Evolutionary conservation across 768 basidiomycete species (phyloP), one percentile per base, ranked within the genome.

Genomic region (Lentinula raphanica): DNA sequence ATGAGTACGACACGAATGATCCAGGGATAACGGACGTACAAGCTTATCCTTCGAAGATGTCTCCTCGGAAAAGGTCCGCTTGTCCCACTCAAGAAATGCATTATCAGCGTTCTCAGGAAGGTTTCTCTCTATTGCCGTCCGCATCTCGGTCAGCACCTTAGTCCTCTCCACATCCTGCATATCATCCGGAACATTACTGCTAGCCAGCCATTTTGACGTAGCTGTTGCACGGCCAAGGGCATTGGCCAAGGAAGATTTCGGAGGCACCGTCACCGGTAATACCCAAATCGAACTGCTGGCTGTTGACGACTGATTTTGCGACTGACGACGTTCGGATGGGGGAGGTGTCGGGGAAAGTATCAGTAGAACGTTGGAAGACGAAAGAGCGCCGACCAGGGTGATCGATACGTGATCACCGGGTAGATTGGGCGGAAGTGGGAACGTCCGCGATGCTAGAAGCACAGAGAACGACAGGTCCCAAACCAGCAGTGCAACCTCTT

Each of bases 381-480:
- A 54, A 7, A 42, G 63, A 27, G 78, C 69, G 4, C 65, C 58
- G 6, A 71, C 62, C 9, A 79, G 69, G 7, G 63, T 59, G 12
- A 76, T 61, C 3, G 60, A 45, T 40, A 80, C 63, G 28, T 71
- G 64, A 2, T 68, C 66, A 49, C 67, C 58, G 0, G 72, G 63
- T 15, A 82, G 58, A 21, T 75, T 65, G 1, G 79, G 70, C 0
- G 87, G 84, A 13, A 83, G 66, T 1, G 84, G 67, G 40, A 87
- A 69, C 7, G 70, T 66, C 38, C 84, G 77, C 5, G 78, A 75
- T 2, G 84, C 73, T n/a, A 89, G 74, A 23, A 88, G 70, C 32
- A 87, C 81, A 17, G 82, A 81, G 61, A 85, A 89, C 59, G 83
- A 83, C 21, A 88, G 71, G 61, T 89, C 87, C 86, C 87, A 88